Evolutionary conservation across 2,329 filamentous ascomycete species (phyloP), one percentile per base, ranked within the genome.

Genomic region (Ophiocordyceps camponoti-saundersi): DNA sequence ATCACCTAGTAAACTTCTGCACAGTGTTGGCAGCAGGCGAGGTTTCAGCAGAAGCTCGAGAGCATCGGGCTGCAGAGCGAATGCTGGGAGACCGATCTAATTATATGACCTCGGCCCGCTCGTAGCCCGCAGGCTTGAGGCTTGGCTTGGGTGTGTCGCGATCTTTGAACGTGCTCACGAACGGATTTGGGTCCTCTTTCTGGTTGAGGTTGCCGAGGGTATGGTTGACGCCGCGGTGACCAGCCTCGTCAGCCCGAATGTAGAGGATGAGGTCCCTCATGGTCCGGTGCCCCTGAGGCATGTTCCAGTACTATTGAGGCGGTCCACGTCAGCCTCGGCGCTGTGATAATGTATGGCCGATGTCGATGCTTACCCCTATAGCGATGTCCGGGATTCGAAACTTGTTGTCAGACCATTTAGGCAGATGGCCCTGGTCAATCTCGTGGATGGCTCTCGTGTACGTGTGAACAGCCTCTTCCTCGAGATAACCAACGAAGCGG

Each of bases 381-480:
- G 92, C 92, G 53, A 98, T 88, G 49, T 94, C 85, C 0, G 92
- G 92, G 3, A 92, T 86, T 46, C 73, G 56, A 57, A 94, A 80
- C 8, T 79, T 74, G 1, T 68, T 65, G 50, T 77, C 71, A 23
- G 77, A 70, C 89, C 92, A 98, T 55, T 79, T 79, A 1, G 89
- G 88, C 15, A 95, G 68, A 49, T 78, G 75, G n/a, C 90, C 90
- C 3, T 75, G 72, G 49, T 96, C 89, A 22, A 98, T 75, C 58
- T 96, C 92, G 53, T 79, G 71, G 56, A 96, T 84, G 50, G 87
- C 85, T 45, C 88, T 80, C 0, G 87, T 92, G 68, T 98, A 98
- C 0, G 92, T 98, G 59, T 94, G 76, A 1, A 96, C 90, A 10
- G 92, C 92, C 64, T 98, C 92, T 62, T 98, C 92, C 64, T 98